phyloP scores from a whole-genome alignment of 257 asterid genomes.

The Galeopsis tetrahit region DNA sequence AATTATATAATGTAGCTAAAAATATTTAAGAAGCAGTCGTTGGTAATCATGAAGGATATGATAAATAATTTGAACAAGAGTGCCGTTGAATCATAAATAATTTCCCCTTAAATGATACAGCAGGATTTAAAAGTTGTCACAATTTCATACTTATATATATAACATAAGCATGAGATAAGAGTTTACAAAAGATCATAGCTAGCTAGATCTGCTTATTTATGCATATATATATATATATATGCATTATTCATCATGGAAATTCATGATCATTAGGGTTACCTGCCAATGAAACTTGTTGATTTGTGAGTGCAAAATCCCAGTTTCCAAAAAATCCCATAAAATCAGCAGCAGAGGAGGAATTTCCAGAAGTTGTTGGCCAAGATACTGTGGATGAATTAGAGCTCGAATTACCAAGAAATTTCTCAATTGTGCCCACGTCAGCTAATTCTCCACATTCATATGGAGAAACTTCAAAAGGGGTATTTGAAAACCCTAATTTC shows the following conservation, averaged over 20 bases:
- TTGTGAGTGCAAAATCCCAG: constrained; percentile 41
- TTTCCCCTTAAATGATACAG: constrained; percentile 28
- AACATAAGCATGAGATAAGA: constrained; percentile 18
- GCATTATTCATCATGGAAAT: constrained; percentile 29
- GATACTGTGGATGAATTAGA: constrained; percentile 3
- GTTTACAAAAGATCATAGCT: not conserved
- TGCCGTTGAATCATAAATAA: constrained; percentile 33
- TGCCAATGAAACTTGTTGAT: constrained; percentile 40
- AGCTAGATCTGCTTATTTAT: constrained; percentile 6
- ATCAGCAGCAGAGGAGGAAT: constrained; percentile 20
- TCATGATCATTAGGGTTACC: constrained; percentile 46
- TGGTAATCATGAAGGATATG: not conserved
- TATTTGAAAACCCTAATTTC: constrained; percentile 36
- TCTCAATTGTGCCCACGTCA: constrained; percentile 58
- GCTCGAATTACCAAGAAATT: constrained; percentile 41
- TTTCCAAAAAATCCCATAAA: constrained; percentile 49
- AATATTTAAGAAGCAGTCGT: not conserved
- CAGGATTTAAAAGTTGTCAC: constrained; percentile 17
- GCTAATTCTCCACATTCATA: constrained; percentile 3
- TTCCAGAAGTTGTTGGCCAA: constrained; percentile 36
- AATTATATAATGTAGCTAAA: not conserved
- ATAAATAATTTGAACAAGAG: constrained; percentile 23
- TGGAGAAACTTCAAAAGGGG: constrained; percentile 38
- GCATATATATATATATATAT: not conserved
- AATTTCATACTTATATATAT: constrained; percentile 21